Base-by-base conservation (phyloP, 345 rosid genomes). In the Brassica juncea region DNA sequence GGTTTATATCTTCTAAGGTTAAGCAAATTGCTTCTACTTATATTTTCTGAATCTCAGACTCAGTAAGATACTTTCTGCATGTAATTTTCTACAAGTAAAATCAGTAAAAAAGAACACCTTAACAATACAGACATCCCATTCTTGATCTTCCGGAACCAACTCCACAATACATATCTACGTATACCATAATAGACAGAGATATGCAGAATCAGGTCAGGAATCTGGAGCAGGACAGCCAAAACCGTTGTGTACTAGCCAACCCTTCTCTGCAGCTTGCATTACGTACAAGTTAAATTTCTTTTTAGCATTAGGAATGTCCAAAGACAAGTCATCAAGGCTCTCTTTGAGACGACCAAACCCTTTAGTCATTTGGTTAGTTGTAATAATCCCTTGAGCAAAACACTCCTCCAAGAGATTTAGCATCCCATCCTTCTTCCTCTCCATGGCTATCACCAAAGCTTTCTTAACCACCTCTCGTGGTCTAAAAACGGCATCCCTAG, bases 331-430 rank as follows among this genome's bases (percentile, higher is more conserved):
- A 11, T 95, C 96, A 0, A 95, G 92, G 44, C 32, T 30, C 93
- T 96, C 31, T 93, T 87, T 90, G 67, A 95, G 84, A 23, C 98
- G 87, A 74, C 87, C 80, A 85, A 93, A 91, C 34, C 98, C 99
- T 82, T 88, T 93, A 0, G 94, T 91, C 98, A 95, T 90, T 82
- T 95, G 96, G 78, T 90, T 93, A 80, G 79, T 87, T 6, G 98
- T 95, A 81, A 93, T 95, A 80, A 93, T 85, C 30, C 99, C 99
- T 83, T 93, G 96, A 2, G 81, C 72, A 85, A 86, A 93, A 79
- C 96, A 93, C 57, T 82, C 96, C 77, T 90, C 89, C 31, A 95
- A 87, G 71, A 95, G 88, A 79, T 91, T 88, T 62, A 95, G 82
- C 82, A 95, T 84, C 84, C 89, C 70, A 61, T 93, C 99, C 32